Conservation (phyloP, 2,329 filamentous ascomycete species). For the Aurifilum marmelostoma region DNA sequence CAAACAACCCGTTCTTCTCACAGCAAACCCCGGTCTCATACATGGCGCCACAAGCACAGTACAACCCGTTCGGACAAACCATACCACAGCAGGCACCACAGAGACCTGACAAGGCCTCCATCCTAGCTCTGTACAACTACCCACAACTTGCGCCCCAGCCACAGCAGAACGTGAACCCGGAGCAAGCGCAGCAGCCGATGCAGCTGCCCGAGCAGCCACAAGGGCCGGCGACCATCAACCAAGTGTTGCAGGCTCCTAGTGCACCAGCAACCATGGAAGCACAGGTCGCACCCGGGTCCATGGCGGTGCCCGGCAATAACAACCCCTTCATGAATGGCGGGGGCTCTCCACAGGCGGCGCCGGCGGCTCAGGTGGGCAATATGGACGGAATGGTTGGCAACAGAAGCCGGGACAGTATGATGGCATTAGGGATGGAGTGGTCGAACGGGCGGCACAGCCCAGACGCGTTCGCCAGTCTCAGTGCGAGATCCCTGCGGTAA, state of each 20-base stretch:
- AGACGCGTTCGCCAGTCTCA: constrained; percentile 78
- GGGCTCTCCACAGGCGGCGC: constrained; percentile 33
- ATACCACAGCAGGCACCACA: constrained; percentile 42
- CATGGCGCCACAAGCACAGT: constrained; percentile 26
- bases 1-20: constrained; percentile 19
- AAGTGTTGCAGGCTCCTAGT: constrained; percentile 31
- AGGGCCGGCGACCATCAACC: constrained; percentile 14
- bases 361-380: constrained; percentile 30
- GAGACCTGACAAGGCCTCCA: constrained; percentile 70
- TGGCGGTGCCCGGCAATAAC: constrained; percentile 43
- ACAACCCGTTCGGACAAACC: constrained; percentile 12
- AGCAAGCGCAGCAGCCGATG: constrained; percentile 34
- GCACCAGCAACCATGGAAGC: constrained; percentile 42
- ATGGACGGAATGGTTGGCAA: constrained; percentile 38
- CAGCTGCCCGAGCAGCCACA: constrained; percentile 36
- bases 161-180: constrained; percentile 24
- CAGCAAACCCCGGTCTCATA: constrained; percentile 33
- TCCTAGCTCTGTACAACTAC: constrained; percentile 74
- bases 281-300: neutral
- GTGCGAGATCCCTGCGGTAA: constrained; percentile 57
- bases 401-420: constrained; percentile 74
- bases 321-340: constrained; percentile 60
- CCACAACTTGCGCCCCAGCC: constrained; percentile 54
- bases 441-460: constrained; percentile 75
- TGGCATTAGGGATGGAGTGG: constrained; percentile 67